Evolutionary conservation across 768 basidiomycete species (phyloP).

Genomic region (Tulasnella sp.): DNA sequence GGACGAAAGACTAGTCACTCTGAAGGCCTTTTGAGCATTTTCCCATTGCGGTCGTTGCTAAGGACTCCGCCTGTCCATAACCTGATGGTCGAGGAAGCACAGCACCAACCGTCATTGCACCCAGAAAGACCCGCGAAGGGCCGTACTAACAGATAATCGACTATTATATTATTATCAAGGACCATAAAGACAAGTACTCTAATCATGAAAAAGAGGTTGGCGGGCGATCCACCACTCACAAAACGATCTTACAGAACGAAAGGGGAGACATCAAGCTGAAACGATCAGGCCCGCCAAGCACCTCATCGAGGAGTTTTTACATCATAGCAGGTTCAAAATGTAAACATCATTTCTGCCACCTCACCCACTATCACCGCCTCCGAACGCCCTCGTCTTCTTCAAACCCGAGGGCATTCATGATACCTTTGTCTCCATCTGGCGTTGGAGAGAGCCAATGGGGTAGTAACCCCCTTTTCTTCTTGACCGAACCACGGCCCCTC

Average conservation of each 20-base stretch:
- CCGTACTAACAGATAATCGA: neutral
- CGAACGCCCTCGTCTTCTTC: constrained; percentile 7
- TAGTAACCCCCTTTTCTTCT: neutral
- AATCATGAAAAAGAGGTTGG: neutral
- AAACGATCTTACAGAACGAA: constrained; percentile 12
- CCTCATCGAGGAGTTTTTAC: neutral
- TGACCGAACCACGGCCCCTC: neutral
- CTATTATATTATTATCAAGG: neutral
- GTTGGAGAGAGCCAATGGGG: constrained; percentile 17
- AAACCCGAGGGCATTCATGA: neutral
- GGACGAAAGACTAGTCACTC: no score
- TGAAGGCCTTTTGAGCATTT: no score
- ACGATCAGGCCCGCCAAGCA: neutral
- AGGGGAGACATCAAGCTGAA: neutral
- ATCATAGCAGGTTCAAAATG: neutral
- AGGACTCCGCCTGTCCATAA: no score
- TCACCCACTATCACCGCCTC: neutral
- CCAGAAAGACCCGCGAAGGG: neutral
- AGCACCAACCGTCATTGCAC: neutral
- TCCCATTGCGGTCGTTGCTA: no score
- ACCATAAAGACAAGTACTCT: constrained; percentile 11
- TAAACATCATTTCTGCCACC: constrained; percentile 2
- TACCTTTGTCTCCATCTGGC: neutral
- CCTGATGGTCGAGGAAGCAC: no score
- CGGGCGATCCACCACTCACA: neutral